These are phyloP conservation scores for Thalassiosira exigua DNA, from an alignment of 352 stramenopile genomes.

Conservation along the genomic window DNA sequence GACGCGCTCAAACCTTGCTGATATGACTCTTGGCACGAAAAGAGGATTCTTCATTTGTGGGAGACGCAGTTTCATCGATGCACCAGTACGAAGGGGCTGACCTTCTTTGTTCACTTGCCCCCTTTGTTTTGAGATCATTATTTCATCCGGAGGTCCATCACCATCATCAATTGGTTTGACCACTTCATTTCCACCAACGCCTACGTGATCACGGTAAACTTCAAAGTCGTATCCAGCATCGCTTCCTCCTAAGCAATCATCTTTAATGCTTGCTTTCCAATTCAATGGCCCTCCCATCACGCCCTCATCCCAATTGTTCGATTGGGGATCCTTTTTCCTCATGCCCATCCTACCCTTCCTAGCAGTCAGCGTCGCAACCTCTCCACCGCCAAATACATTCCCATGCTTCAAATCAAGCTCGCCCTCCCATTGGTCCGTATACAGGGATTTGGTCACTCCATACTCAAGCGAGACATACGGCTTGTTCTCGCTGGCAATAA, in stretches of 20 bases:
- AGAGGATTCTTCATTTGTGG: conserved; percentile 10
- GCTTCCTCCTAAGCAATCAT: conserved; percentile 67
- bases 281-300: conserved; percentile 62
- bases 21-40: conserved; percentile 27
- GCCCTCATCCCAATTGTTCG: conserved; percentile 33
- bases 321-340: neutral
- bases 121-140: no score
- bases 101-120: no score
- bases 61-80: conserved; percentile 33
- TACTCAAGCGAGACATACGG: conserved; percentile 76
- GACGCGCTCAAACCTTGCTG: conserved; percentile 41
- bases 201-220: conserved; percentile 75
- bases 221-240: conserved; percentile 73
- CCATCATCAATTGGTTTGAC: conserved; percentile 11
- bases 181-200: conserved; percentile 31
- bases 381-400: conserved; percentile 80
- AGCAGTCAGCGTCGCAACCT: conserved; percentile 65
- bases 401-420: conserved; percentile 80
- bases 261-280: conserved; percentile 64
- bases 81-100: conserved; percentile 18
- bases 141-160: no score
- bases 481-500: conserved; percentile 71
- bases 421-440: conserved; percentile 79
- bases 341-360: conserved; percentile 54
- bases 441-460: conserved; percentile 78